phyloP scores from a whole-genome alignment of 2,329 filamentous ascomycete genomes.

The Elsinoe arachidis region DNA sequence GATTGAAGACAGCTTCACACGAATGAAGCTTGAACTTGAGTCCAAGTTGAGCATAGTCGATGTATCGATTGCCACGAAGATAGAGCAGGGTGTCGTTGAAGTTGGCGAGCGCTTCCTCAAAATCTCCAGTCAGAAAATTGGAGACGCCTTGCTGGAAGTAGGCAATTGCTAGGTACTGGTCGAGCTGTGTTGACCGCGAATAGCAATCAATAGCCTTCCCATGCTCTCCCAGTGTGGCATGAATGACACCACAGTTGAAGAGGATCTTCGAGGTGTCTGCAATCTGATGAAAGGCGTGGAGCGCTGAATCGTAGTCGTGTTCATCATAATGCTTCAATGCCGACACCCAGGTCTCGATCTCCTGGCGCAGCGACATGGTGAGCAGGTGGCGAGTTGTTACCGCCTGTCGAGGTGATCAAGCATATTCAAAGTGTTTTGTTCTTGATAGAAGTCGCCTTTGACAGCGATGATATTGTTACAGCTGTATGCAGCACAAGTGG shows the following conservation, averaged over 20 bases:
- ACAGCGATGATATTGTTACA: neutral
- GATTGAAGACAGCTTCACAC: constrained; percentile 95
- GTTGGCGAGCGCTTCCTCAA: constrained; percentile 92
- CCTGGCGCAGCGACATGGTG: constrained; percentile 51
- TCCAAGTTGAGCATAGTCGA: constrained; percentile 94
- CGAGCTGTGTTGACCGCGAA: constrained; percentile 78
- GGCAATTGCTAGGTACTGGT: constrained; percentile 92
- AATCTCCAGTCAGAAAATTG: constrained; percentile 93
- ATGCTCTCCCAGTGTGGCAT: constrained; percentile 92
- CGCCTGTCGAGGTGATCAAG: neutral
- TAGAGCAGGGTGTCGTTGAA: constrained; percentile 98
- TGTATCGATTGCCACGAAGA: constrained; percentile 89
- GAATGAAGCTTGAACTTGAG: constrained; percentile 95
- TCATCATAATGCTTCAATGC: constrained; percentile 90
- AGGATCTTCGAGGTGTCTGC: constrained; percentile 95
- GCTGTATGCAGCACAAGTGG: neutral
- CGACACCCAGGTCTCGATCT: constrained; percentile 97
- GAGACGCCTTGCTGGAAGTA: constrained; percentile 99
- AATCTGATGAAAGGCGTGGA: constrained; percentile 76
- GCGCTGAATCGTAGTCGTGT: constrained; percentile 88
- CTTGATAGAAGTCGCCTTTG: neutral
- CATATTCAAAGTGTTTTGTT: neutral
- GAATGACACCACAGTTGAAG: constrained; percentile 97
- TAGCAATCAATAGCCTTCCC: constrained; percentile 93
- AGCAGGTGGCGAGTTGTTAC: constrained; percentile 1